Evolutionary conservation across 495 filamentous ascomycete species (phyloP), one percentile per base, ranked within the genome.

Genomic region (Penicillium soppii): DNA sequence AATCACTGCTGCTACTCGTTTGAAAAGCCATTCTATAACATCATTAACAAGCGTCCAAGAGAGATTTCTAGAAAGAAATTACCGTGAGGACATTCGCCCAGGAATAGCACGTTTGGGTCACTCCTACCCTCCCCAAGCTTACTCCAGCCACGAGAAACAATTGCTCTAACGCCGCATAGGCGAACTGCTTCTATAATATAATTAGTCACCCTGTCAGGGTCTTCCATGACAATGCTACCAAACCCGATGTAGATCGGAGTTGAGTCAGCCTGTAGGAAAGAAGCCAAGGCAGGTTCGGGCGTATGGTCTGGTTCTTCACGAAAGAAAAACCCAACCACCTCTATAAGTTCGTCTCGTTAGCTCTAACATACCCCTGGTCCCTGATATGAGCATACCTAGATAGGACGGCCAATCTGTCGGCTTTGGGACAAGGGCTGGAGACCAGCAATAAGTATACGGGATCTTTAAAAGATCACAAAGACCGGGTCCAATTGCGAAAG

Each of bases 1-100:
- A 0, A 86, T 70, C 3, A 86, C 82, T n/a, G 65, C 70, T n/a
- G 79, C 67, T 1, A 84, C 82, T 41, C 74, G 75, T 55, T 80
- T 64, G 63, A 86, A 86, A 0, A 86, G 71, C 82, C 82, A 86
- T 42, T 82, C n/a, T n/a, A n/a, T n/a, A n/a, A n/a, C n/a, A n/a
- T n/a, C n/a, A n/a, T n/a, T n/a, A n/a, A n/a, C n/a, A n/a, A n/a
- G n/a, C n/a, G n/a, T n/a, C n/a, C n/a, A n/a, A n/a, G n/a, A n/a
- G n/a, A n/a, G n/a, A n/a, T n/a, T n/a, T n/a, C n/a, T n/a, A n/a
- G n/a, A n/a, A n/a, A n/a, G n/a, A n/a, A n/a, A n/a, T n/a, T n/a
- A n/a, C n/a, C 79, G 47, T 83, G 78, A 6, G 82, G 82, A 37
- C 73, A 73, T 50, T 83, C 77, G 13, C 71, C 81, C 13, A 83